Evolutionary conservation across 805 yeast species (phyloP).

Genomic region (Hanseniaspora clermontiae): DNA sequence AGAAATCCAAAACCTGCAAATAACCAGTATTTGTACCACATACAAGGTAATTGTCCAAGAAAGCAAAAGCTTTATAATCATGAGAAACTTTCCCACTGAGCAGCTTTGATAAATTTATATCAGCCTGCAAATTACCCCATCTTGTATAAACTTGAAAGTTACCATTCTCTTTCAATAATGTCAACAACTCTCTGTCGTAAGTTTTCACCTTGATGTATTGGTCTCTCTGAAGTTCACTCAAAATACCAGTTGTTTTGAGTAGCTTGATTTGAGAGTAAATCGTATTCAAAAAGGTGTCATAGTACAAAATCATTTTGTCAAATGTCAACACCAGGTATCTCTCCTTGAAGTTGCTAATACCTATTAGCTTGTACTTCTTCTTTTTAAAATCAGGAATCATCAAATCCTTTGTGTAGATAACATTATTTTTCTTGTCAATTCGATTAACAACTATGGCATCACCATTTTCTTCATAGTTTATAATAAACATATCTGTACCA

Average conservation of each 20-base stretch:
- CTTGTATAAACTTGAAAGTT: constrained; percentile 19
- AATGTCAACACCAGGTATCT: constrained; percentile 17
- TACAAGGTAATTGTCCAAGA: constrained; percentile 17
- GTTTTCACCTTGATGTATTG: constrained; percentile 15
- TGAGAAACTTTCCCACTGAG: constrained; percentile 16
- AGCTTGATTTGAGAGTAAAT: constrained; percentile 10
- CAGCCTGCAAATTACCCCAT: constrained; percentile 20
- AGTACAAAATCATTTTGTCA: constrained; percentile 17
- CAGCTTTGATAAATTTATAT: constrained; percentile 18
- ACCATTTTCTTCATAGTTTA: constrained; percentile 3
- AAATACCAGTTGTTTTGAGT: constrained; percentile 2
- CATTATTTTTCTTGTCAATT: constrained; percentile 17
- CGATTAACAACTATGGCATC: constrained; percentile 12
- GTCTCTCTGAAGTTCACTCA: constrained; percentile 3
- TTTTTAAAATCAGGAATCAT: neutral
- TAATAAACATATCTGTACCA: constrained; percentile 18
- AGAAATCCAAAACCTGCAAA: constrained; percentile 22
- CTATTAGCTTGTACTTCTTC: constrained; percentile 7
- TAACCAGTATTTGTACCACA: constrained; percentile 19
- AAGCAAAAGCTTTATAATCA: constrained; percentile 16
- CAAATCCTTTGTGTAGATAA: constrained; percentile 13
- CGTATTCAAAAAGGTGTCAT: constrained; percentile 16
- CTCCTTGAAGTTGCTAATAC: constrained; percentile 15
- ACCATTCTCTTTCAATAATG: constrained; percentile 21
- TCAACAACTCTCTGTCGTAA: constrained; percentile 17